phyloP scores from a whole-genome alignment of 2,329 filamentous ascomycete genomes.

The Dothideomycetidae sp. region DNA sequence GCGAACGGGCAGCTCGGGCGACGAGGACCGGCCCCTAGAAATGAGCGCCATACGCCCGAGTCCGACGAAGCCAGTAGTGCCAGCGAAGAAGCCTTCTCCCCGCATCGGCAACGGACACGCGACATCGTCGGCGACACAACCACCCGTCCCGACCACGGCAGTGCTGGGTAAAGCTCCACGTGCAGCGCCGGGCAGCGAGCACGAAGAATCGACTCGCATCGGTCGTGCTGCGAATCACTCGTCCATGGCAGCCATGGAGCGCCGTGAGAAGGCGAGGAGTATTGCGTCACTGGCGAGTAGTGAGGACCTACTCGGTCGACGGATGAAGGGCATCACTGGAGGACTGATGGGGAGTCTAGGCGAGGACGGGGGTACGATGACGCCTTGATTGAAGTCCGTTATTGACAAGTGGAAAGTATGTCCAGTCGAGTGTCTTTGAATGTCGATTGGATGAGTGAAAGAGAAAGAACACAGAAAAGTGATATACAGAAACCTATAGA shows the following conservation, averaged over 20 bases:
- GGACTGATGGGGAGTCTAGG: constrained; percentile 22
- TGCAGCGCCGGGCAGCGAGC: constrained; percentile 7
- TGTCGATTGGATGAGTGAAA: too few species aligned
- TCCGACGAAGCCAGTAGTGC: constrained; percentile 10
- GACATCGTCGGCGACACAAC: constrained; percentile 4
- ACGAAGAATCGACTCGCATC: too few species aligned
- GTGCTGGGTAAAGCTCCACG: constrained; percentile 4
- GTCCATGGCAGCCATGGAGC: constrained; percentile 17
- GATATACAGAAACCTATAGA: too few species aligned
- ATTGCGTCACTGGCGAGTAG: constrained; percentile 33
- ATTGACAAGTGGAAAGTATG: too few species aligned
- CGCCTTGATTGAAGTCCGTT: too few species aligned
- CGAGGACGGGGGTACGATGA: too few species aligned
- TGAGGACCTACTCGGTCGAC: constrained; percentile 33
- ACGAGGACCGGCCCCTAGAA: constrained; percentile 70
- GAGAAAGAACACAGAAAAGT: too few species aligned
- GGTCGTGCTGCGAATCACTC: too few species aligned
- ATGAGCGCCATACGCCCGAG: constrained; percentile 40
- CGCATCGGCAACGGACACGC: too few species aligned
- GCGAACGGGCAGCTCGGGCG: constrained; percentile 51
- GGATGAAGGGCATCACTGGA: constrained; percentile 35
- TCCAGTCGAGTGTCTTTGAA: too few species aligned
- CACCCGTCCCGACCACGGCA: constrained; percentile 5
- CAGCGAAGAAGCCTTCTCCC: constrained; percentile 15
- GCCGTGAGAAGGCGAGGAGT: constrained; percentile 24